These are phyloP conservation scores for Copromyces sp. DNA, from an alignment of 495 filamentous ascomycete species.

Conservation along the genomic window DNA sequence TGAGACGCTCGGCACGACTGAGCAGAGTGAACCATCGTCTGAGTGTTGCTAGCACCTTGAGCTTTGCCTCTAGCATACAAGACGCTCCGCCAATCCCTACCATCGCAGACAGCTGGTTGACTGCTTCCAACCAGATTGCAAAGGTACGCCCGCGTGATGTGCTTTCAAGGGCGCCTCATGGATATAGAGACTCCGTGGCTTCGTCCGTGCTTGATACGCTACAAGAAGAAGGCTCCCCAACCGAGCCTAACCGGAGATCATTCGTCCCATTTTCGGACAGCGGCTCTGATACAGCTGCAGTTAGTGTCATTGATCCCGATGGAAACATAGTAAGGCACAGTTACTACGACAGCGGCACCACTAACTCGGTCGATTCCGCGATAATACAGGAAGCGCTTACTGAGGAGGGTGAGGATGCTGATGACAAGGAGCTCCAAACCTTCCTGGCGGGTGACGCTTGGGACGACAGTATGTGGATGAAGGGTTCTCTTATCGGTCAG, in stretches of 20 bases:
- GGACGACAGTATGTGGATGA: conserved; percentile 97
- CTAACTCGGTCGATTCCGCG: conserved; percentile 48
- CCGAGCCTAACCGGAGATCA: conserved; percentile 84
- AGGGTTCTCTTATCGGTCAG: conserved; percentile 91
- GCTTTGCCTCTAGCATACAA: conserved; percentile 79
- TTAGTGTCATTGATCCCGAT: conserved; percentile 66
- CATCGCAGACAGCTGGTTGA: conserved; percentile 89
- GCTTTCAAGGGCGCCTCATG: conserved; percentile 30
- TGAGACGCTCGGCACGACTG: conserved; percentile 77
- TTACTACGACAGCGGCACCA: conserved; percentile 76
- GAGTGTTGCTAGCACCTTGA: conserved; percentile 87
- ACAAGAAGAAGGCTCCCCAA: conserved; percentile 76
- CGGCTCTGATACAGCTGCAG: conserved; percentile 52
- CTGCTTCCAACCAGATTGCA: conserved; percentile 42
- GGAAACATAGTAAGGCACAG: conserved; percentile 57
- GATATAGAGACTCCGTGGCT: conserved; percentile 76
- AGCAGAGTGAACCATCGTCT: conserved; percentile 86
- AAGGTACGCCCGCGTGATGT: conserved; percentile 36
- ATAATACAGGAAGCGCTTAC: conserved; percentile 55
- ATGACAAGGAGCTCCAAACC: conserved; percentile 62
- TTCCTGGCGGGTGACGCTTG: conserved; percentile 89
- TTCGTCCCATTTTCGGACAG: conserved; percentile 89
- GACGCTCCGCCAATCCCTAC: conserved; percentile 91
- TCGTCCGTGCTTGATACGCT: conserved; percentile 77
- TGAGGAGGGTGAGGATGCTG: conserved; percentile 80